Evolutionary conservation across 2,329 filamentous ascomycete species (phyloP), one percentile per base, ranked within the genome.

Genomic region (Fusarium torreyae): DNA sequence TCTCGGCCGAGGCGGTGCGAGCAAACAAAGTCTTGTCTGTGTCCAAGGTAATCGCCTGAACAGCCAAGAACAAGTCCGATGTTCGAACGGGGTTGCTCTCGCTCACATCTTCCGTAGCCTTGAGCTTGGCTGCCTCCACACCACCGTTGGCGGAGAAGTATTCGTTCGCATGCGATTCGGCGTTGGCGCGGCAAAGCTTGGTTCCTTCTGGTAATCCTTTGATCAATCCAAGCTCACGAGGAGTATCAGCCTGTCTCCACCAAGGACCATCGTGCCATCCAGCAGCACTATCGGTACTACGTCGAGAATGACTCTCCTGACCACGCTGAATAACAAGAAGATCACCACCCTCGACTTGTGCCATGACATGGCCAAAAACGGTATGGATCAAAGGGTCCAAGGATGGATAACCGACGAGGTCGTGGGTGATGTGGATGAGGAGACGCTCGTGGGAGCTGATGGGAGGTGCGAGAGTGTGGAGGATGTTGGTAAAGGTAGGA

Each of bases 271-370:
- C 95, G 48, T 90, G 92, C 94, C 96, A 99, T 66, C 92, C 92
- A 38, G 87, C 85, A 28, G 84, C 82, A 18, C 83, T 84, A 52
- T 89, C 87, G 26, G 83, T 61, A 84, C 89, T 89, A 42, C 87
- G 86, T 43, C 90, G 88, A 45, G 90, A 90, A 46, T 90, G 88
- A 49, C 91, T 93, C 81, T 98, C 96, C 65, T 94, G 92, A 20
- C 96, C 96, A 38, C 94, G 92, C 81, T 99, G 96, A 64, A 98
- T 90, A 57, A 99, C 96, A 55, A 98, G 87, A 18, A 99, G 86
- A 75, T 98, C 96, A 57, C 96, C 96, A 69, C 96, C 96, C 81
- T 99, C 96, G 45, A 99, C 96, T 82, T 99, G 96, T n/a, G 94
- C 89, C 96, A 99, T 99, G 75, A 99, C 94, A 54, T 94, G 91